A percentile compares a stretch with the other conserved stretches of the same genome.
Conservation (phyloP, 306 rosid species). For the Phaseolus lunatus region DNA sequence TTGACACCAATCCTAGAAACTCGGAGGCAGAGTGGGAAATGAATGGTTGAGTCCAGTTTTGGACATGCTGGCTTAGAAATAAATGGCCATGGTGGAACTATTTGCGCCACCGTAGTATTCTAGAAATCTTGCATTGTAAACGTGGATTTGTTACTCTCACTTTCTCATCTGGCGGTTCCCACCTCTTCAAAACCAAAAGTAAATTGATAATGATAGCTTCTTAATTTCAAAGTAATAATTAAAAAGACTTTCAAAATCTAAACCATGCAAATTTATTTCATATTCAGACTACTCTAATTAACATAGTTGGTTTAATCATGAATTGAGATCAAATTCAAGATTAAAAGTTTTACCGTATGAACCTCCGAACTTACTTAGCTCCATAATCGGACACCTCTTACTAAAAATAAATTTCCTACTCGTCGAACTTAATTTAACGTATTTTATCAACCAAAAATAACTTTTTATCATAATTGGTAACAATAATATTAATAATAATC, state of each 20-base stretch:
- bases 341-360: too few relatives aligned
- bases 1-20: conserved; percentile 38
- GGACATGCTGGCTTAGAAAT: conserved; percentile 37
- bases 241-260: conserved; percentile 4
- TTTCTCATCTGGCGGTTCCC: conserved; percentile 16
- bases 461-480: too few relatives aligned
- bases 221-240: conserved; percentile 26
- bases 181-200: conserved; percentile 35
- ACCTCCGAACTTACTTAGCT: too few relatives aligned
- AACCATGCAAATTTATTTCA: background rate
- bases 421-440: too few relatives aligned
- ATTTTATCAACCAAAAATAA: too few relatives aligned
- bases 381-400: too few relatives aligned
- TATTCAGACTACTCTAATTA: background rate
- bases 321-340: background rate
- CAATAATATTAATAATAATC: too few relatives aligned
- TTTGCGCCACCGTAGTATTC: background rate
- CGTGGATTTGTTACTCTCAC: background rate
- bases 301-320: background rate
- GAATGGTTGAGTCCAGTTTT: conserved; percentile 27
- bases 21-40: conserved; percentile 39
- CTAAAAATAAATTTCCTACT: too few relatives aligned
- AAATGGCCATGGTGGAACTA: conserved; percentile 4
- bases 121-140: too few relatives aligned
- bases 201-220: conserved; percentile 33